Percentiles rank a stretch among this genome's conserved stretches.
These are phyloP conservation scores for Barbarea vulgaris DNA, from an alignment of 345 rosid species.

Conservation along the genomic window DNA sequence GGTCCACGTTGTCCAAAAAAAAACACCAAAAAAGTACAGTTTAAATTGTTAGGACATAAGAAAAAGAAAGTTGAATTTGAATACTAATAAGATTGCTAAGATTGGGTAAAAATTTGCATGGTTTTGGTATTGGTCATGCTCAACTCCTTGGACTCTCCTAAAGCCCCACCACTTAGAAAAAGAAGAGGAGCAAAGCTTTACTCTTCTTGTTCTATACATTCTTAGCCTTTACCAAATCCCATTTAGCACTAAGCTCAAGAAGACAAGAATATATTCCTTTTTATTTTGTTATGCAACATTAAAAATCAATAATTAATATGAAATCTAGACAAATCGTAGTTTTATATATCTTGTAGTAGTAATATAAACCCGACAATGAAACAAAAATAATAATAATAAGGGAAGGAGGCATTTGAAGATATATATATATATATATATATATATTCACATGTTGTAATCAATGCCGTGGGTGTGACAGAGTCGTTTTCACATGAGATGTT, in stretches of 20 bases:
- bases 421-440: too few species aligned
- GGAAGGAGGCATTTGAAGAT: constrained; percentile 17
- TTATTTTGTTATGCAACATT: not conserved
- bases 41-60: not conserved
- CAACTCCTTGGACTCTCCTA: not conserved
- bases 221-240: constrained; percentile 2
- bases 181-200: not conserved
- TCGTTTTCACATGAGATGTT: constrained; percentile 39
- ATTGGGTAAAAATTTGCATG: not conserved
- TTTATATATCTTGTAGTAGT: not conserved
- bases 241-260: constrained; percentile 13
- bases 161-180: not conserved
- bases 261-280: not conserved
- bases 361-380: constrained; percentile 17
- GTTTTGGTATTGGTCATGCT: not conserved
- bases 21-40: too few species aligned
- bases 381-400: not conserved
- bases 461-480: constrained; percentile 30
- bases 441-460: constrained; percentile 36
- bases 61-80: not conserved
- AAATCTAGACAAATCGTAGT: not conserved
- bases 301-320: not conserved
- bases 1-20: constrained; percentile 26
- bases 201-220: not conserved
- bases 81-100: not conserved